Evolutionary conservation across 2,329 filamentous ascomycete genomes (phyloP), one percentile per base, ranked within the genome.

Genomic region (Basipetospora chlamydospora): DNA sequence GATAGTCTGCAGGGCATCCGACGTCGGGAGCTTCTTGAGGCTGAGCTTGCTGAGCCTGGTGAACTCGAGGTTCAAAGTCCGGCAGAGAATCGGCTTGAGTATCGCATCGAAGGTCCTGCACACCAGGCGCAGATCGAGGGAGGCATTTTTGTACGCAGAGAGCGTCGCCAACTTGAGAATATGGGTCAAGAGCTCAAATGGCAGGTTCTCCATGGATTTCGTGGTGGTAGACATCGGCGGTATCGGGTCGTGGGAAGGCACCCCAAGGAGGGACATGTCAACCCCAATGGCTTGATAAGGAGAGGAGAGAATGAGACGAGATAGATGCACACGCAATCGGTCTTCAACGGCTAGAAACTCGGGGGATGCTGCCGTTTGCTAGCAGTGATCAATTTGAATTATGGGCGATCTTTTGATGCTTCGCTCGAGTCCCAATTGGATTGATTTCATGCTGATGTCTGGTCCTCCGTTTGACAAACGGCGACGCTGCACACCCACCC

Each of bases 51-150:
- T 58, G 39, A 71, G 57, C 20, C 64, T 59, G 10, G 62, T 62
- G 46, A 64, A 68, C 33, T 70, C 66, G 13, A 72, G 48, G 36
- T 61, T 61, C 10, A 71, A 50, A 1, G 64, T 70, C 21, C 56
- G 56, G 42, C 66, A 64, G 18, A 54, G 56, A 37, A 54, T 58
- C 0, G 62, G 61, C 42, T 60, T 64, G 26, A 71, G 51, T 23
- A 61, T 49, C 17, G 54, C 49, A 44, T 71, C 57, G 41, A 70
- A 72, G 11, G 57, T 49, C 30, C 58, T 59, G 47, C 65, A 70
- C 21, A 70, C 65, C 15, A 64, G 56, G 10, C 67, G 63, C 25
- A 69, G 52, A 26, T 26, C n/a, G 23, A 38, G 35, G 11, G 22
- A 25, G 3, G 28, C 33, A 38, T 33, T 22, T 17, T 33, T 39